phyloP scores from a whole-genome alignment of 441 rosid species.

The Aleurites moluccanus region DNA sequence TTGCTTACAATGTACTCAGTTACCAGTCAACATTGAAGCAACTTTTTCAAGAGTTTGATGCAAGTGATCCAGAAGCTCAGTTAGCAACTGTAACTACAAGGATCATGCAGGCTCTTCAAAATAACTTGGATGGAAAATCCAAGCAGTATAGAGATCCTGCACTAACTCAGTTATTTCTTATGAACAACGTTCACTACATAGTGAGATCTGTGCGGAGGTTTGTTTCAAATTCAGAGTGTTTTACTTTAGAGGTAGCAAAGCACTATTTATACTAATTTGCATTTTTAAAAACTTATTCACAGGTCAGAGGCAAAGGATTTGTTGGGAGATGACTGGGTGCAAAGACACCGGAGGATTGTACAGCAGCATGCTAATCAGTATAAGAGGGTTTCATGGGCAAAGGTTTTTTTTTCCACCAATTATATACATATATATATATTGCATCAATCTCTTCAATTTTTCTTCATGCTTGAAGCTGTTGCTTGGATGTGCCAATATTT shows the following conservation, averaged over 20 bases:
- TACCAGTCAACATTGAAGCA: constrained; percentile 79
- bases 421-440: not conserved
- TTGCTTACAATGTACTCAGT: constrained; percentile 42
- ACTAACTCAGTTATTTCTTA: constrained; percentile 79
- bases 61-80: constrained; percentile 57
- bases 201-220: constrained; percentile 97
- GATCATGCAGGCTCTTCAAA: constrained; percentile 87
- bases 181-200: constrained; percentile 93
- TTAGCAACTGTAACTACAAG: constrained; percentile 70
- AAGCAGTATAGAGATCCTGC: constrained; percentile 94
- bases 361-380: constrained; percentile 96
- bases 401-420: constrained; percentile 39
- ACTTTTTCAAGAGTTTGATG: constrained; percentile 79
- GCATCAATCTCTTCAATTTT: constrained; percentile 2
- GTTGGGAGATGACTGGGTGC: constrained; percentile 98
- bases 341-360: constrained; percentile 88
- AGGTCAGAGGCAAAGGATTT: constrained; percentile 96
- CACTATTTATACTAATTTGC: not conserved
- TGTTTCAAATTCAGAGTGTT: constrained; percentile 23
- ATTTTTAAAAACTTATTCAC: constrained; percentile 22
- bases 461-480: not conserved
- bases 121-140: constrained; percentile 85
- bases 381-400: constrained; percentile 95
- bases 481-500: constrained; percentile 3
- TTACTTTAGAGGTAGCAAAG: not conserved